Evolutionary conservation across 352 stramenopile genomes (phyloP), one percentile per base, ranked within the genome.

Genomic region (Globisporangium nunn): DNA sequence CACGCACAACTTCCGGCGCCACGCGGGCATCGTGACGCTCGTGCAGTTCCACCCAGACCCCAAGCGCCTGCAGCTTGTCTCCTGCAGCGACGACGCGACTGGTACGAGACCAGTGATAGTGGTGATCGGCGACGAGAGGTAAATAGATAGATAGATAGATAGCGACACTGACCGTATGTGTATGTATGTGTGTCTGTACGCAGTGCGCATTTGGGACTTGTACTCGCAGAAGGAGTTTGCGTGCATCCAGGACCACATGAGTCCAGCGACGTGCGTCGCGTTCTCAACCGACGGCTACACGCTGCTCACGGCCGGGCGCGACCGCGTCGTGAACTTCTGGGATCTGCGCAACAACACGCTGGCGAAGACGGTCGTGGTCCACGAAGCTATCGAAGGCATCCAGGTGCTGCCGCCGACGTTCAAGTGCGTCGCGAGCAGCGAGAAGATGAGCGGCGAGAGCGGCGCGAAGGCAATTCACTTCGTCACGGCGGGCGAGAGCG

Each of bases 351-450:
- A 81, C 65, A 71, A 91, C 58, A 70, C 79, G 49, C 57, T 98
- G 66, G 74, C 89, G 45, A 92, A 97, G 66, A 98, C 95, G 1
- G 78, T 98, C 37, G 76, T 97, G 10, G 83, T 97, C 4, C 96
- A 98, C 61, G 96, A 98, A 70, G 72, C 91, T 45, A 72, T 98
- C n/a, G 93, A 98, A 72, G 92, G 91, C n/a, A 74, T 98, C 52
- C 66, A 90, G 23, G 73, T 98, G n/a, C 49, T 98, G 14, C 79
- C 91, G 2, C 63, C 65, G 17, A 68, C 56, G 43, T 91, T 90
- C 57, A 72, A 68, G 52, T 87, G 75, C 52, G 70, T 76, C 18
- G 48, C 61, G 18, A 62, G 58, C n/a, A 68, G 66, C 28, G 44
- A 50, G 29, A 54, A 72, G 47, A 23, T 23, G 23, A 35, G 50